These are phyloP conservation scores for Mesostigma viride DNA, from an alignment of 139 green algal genomes.

Conservation along the genomic window DNA sequence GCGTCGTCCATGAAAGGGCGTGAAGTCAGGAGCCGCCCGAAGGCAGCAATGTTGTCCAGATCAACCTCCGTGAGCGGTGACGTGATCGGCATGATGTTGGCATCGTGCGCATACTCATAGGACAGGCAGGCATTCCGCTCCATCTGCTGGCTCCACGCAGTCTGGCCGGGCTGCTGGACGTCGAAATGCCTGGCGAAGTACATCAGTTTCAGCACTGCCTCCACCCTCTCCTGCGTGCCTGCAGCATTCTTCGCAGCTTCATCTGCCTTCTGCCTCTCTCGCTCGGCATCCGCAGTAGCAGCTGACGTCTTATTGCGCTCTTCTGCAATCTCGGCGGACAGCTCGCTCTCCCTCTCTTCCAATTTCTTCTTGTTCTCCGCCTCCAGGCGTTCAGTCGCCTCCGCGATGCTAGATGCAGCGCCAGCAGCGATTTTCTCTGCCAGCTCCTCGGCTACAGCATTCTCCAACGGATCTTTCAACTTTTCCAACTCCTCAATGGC, in stretches of 20 bases:
- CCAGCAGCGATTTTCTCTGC: not conserved
- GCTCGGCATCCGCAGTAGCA: not conserved
- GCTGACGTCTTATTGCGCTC: not conserved
- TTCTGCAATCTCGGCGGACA: not conserved
- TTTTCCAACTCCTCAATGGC: conserved; percentile 21
- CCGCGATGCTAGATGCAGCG: not conserved
- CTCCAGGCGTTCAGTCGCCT: not conserved
- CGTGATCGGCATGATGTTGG: too few relatives aligned
- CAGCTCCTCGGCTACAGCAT: not conserved
- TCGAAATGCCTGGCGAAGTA: conserved; percentile 20
- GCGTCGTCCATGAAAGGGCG: not conserved
- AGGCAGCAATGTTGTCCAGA: not conserved
- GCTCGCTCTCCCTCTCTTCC: conserved; percentile 1
- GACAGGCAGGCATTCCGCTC: conserved; percentile 16
- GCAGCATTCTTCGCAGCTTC: not conserved
- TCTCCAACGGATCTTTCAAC: conserved; percentile 8
- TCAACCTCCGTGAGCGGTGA: too few relatives aligned
- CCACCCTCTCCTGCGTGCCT: not conserved
- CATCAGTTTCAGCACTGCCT: conserved; percentile 2
- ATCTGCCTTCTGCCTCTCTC: too few relatives aligned
- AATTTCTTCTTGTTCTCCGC: not conserved
- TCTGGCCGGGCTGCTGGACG: not conserved
- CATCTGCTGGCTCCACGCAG: not conserved
- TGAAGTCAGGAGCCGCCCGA: conserved; percentile 9
- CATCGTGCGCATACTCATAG: conserved; percentile 10